These are phyloP conservation scores for Rosa hybrid DNA, from an alignment of 331 rosid genomes.

Conservation along the genomic window DNA sequence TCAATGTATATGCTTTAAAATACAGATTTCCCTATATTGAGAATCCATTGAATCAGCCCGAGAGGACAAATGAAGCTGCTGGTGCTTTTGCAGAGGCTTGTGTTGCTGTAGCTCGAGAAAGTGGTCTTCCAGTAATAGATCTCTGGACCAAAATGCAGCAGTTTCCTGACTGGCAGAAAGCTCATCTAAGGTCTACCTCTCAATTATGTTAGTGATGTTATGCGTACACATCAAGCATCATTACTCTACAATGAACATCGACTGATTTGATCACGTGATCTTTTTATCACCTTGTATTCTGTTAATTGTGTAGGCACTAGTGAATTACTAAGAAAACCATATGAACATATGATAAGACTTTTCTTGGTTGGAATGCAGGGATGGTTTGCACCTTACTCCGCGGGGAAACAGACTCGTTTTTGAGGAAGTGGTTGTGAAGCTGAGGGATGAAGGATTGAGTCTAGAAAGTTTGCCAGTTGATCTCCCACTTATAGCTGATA, in stretches of 20 bases:
- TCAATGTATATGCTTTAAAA: background rate
- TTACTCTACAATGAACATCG: background rate
- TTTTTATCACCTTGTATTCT: background rate
- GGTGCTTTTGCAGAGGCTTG: slow-evolving; percentile 81
- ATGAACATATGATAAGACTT: background rate
- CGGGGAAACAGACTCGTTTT: slow-evolving; percentile 66
- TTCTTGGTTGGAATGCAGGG: slow-evolving; percentile 49
- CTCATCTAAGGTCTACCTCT: slow-evolving; percentile 46
- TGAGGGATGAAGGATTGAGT: slow-evolving; percentile 59
- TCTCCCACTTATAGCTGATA: slow-evolving; percentile 64
- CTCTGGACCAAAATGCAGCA: slow-evolving; percentile 90
- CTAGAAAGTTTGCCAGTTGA: slow-evolving; percentile 54
- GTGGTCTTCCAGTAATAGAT: slow-evolving; percentile 59
- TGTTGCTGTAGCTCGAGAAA: slow-evolving; percentile 60
- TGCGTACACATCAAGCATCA: background rate
- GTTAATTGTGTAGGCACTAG: background rate
- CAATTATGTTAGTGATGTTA: background rate
- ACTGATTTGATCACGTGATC: background rate
- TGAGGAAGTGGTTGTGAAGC: slow-evolving; percentile 62
- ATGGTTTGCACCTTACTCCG: slow-evolving; percentile 76
- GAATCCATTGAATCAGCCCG: slow-evolving; percentile 69
- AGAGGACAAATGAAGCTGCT: slow-evolving; percentile 92
- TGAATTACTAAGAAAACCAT: background rate
- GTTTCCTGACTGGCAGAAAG: slow-evolving; percentile 52
- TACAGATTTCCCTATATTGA: slow-evolving; percentile 59